phyloP scores from a whole-genome alignment of 2,329 filamentous ascomycete species.

The Calonectria pseudoreteaudii region DNA sequence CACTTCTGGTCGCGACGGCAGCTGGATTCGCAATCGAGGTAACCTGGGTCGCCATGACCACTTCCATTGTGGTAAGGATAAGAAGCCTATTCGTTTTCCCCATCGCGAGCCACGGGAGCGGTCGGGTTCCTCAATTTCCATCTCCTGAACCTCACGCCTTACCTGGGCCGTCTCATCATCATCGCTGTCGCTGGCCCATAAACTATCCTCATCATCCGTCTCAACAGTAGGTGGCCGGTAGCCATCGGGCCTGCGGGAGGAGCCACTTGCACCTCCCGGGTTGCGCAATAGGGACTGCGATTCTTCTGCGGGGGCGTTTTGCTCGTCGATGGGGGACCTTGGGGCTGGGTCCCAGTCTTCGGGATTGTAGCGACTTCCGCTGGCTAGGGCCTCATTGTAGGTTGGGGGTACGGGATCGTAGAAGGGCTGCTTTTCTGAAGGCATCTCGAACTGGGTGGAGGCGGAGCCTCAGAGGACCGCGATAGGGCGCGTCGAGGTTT shows the following conservation, averaged over 20 bases:
- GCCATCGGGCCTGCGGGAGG: slow-evolving; percentile 61
- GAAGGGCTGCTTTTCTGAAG: slow-evolving; percentile 55
- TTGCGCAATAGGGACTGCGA: slow-evolving; percentile 79
- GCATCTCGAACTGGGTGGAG: slow-evolving; percentile 42
- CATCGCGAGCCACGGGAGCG: slow-evolving; percentile 59
- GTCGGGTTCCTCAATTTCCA: slow-evolving; percentile 82
- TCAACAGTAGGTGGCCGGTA: slow-evolving; percentile 88
- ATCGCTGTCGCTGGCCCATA: slow-evolving; percentile 63
- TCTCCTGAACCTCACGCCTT: slow-evolving; percentile 86
- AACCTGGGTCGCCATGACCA: slow-evolving; percentile 67
- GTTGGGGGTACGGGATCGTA: slow-evolving; percentile 58
- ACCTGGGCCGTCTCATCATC: slow-evolving; percentile 72
- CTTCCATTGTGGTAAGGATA: slow-evolving; percentile 66
- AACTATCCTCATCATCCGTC: slow-evolving; percentile 74
- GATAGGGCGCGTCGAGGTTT: slow-evolving; percentile 6
- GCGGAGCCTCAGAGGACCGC: slow-evolving; percentile 13
- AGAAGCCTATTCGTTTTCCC: slow-evolving; percentile 67
- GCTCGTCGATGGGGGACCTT: slow-evolving; percentile 59
- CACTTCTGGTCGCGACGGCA: slow-evolving; percentile 53
- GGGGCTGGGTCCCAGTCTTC: slow-evolving; percentile 45
- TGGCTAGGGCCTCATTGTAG: slow-evolving; percentile 56
- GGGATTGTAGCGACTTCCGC: slow-evolving; percentile 48
- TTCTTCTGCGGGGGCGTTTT: slow-evolving; percentile 78
- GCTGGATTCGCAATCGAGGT: slow-evolving; percentile 62
- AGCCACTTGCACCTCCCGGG: slow-evolving; percentile 55